phyloP scores from a whole-genome alignment of 257 asterid species.

The Solanum medicagineum region DNA sequence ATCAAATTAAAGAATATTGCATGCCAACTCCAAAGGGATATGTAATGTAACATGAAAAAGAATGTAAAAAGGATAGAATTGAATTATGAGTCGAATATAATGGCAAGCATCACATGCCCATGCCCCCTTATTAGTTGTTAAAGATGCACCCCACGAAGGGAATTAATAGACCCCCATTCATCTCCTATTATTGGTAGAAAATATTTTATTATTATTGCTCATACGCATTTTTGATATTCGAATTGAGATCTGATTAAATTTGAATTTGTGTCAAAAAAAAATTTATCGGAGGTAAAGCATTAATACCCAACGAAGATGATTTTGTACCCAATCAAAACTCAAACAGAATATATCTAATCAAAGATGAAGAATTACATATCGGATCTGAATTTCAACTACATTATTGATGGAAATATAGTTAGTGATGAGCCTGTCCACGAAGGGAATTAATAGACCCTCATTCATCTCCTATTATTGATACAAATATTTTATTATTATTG shows the following conservation, averaged over 20 bases:
- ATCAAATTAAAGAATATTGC: not conserved
- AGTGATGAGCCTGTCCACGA: not conserved
- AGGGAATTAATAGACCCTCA: not conserved
- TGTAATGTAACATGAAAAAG: not conserved
- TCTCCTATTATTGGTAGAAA: not conserved
- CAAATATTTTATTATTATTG: not conserved
- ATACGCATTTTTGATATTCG: not conserved
- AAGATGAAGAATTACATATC: too few relatives aligned
- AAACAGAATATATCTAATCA: too few relatives aligned
- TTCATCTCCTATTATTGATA: not conserved
- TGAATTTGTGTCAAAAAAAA: rapidly evolving
- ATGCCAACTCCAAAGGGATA: not conserved
- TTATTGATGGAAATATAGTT: too few relatives aligned
- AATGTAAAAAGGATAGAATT: not conserved
- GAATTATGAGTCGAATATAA: not conserved
- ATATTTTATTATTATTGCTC: not conserved
- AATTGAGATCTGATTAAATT: not conserved
- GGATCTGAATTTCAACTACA: too few relatives aligned
- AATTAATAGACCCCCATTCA: not conserved
- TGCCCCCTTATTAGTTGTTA: not conserved
- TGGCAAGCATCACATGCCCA: not conserved
- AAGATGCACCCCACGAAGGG: not conserved
- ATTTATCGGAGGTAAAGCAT: too few relatives aligned
- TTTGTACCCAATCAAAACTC: too few relatives aligned
- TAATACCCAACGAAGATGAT: too few relatives aligned